Percentiles rank a stretch among this genome's conserved stretches.
These are phyloP conservation scores for Biscutella laevigata DNA, from an alignment of 441 rosid species.

Conservation along the genomic window DNA sequence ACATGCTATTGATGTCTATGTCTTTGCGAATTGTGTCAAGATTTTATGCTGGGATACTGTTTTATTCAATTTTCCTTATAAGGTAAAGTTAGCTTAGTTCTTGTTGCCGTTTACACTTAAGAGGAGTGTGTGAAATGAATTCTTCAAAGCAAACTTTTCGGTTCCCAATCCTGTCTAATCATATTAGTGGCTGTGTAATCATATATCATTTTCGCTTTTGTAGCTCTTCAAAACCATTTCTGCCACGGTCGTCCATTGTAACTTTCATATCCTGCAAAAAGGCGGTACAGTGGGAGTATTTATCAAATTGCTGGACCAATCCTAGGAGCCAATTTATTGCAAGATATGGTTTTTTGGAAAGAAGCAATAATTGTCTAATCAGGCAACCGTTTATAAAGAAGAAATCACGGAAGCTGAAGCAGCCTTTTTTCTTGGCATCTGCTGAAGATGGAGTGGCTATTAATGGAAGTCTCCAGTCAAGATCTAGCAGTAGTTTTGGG, in stretches of 20 bases:
- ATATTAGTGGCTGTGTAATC: no score
- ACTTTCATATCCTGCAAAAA: constrained; percentile 32
- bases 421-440: constrained; percentile 37
- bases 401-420: constrained; percentile 34
- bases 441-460: no score
- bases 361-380: constrained; percentile 19
- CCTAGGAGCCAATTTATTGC: constrained; percentile 35
- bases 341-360: constrained; percentile 29
- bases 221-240: constrained; percentile 48
- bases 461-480: constrained; percentile 49
- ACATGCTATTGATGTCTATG: no score
- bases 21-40: no score
- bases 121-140: no score
- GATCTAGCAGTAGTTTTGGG: constrained; percentile 48
- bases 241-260: constrained; percentile 36
- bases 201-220: constrained; percentile 29
- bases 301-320: constrained; percentile 38
- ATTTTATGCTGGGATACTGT: no score
- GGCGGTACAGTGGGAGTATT: constrained; percentile 29
- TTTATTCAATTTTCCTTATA: no score
- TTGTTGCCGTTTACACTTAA: no score
- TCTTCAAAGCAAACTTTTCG: no score
- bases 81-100: no score
- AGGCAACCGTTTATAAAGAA: constrained; percentile 23
- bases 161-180: no score